Evolutionary conservation across 2,329 filamentous ascomycete genomes (phyloP).

Genomic region (Xylariales sp.): DNA sequence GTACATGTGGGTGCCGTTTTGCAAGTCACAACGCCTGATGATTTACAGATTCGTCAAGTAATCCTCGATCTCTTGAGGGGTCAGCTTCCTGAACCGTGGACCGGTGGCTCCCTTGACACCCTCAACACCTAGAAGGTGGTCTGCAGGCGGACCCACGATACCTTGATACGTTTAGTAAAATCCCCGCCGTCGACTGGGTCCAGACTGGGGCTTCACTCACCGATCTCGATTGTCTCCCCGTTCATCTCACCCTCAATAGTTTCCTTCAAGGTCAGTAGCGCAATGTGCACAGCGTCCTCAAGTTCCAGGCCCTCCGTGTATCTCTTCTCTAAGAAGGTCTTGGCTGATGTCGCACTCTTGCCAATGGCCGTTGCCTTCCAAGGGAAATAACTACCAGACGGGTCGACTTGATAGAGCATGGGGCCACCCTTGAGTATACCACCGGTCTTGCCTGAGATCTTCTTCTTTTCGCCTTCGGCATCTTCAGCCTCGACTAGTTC

Average conservation of each 20-base stretch:
- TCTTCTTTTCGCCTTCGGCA: conserved; percentile 63
- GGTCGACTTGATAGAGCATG: conserved; percentile 97
- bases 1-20: conserved; percentile 34
- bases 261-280: conserved; percentile 94
- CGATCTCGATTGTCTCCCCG: conserved; percentile 96
- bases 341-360: conserved; percentile 96
- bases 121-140: conserved; percentile 87
- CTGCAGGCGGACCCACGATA: conserved; percentile 90
- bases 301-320: conserved; percentile 96
- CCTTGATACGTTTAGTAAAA: conserved; percentile 47
- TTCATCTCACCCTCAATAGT: conserved; percentile 99
- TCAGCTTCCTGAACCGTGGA: conserved; percentile 89
- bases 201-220: conserved; percentile 43
- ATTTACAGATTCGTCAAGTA: conserved; percentile 95
- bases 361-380: conserved; percentile 99
- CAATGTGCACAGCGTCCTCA: conserved; percentile 98
- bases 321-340: conserved; percentile 98
- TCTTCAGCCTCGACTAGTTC: conserved; percentile 48
- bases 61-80: conserved; percentile 97
- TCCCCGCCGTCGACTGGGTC: neutral
- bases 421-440: conserved; percentile 94
- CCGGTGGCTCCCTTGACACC: conserved; percentile 81
- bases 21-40: conserved; percentile 17
- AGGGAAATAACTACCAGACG: conserved; percentile 97
- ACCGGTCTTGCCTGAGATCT: conserved; percentile 79